Base-by-base conservation (phyloP, 2,329 filamentous ascomycete genomes). In the Penicillium brevicompactum region DNA sequence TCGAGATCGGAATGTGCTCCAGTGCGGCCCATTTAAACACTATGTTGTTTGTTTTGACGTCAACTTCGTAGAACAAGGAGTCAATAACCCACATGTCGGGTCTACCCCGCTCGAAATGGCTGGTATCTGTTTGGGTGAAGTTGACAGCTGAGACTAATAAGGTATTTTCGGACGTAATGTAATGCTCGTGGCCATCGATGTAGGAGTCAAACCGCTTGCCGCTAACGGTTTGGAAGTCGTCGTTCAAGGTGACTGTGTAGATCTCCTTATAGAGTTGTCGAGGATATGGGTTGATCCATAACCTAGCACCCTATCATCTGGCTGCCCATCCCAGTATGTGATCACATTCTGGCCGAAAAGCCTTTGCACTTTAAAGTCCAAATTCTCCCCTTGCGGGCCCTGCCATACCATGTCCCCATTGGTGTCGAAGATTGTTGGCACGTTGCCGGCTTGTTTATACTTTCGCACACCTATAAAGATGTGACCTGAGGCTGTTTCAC, bases 241-340 rank as follows among this genome's bases (percentile, higher is more conserved):
- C 67, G 42, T 56, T 45, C 37, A 72, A 60, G 13, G 48, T 67
- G 41, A 73, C 64, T 8, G 65, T 71, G 53, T 71, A 63, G 57
- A 71, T 72, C 52, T 70, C 68, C 4, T 57, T 61, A 53, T 74
- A 73, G 65, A 71, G 27, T 66, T 62, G 55, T 73, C 70, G 14
- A 73, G 67, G 45, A 73, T 67, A 21, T 70, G 68, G 4, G 70
- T 64, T 3, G 59, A 56, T 21, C 69, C 70, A 50, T 68, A 70
- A 8, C 68, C 68, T 27, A 63, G 70, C 1, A 68, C 69, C 24
- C 24, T 27, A 4, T 4, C 24, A 18, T 41, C 47, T 61, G 34
- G 34, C 13, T 38, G 34, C 13, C 34, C 34, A 38, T 38, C 34
- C 34, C 34, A 38, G 34, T 38, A 38, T 38, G n/a, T 38, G 34